Evolutionary conservation across 257 asterid species (phyloP).

Genomic region (Solanum chilense): DNA sequence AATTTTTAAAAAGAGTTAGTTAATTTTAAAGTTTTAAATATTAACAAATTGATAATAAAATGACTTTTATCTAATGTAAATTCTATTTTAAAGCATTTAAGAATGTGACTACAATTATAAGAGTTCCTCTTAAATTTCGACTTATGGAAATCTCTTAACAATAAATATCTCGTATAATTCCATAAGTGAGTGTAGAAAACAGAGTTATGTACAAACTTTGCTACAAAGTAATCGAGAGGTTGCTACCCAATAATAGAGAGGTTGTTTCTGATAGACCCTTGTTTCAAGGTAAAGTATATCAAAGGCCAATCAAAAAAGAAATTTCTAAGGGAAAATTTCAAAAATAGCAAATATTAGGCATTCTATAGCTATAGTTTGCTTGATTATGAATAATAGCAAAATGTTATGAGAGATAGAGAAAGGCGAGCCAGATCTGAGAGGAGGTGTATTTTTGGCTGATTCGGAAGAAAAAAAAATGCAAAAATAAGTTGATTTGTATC

Average conservation of each 20-base stretch:
- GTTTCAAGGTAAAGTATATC: not conserved
- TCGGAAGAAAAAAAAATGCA: too few relatives aligned
- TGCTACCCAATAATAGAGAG: not conserved
- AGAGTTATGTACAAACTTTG: not conserved
- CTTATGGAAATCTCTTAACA: not conserved
- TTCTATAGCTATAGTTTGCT: not conserved
- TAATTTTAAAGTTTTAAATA: too few relatives aligned
- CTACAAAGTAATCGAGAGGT: not conserved
- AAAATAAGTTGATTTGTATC: not conserved
- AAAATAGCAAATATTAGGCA: not conserved
- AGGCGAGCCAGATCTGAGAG: not conserved
- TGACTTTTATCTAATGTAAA: not conserved
- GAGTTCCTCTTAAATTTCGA: not conserved
- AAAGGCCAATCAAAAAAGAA: not conserved
- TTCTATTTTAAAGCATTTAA: not conserved
- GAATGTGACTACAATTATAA: not conserved
- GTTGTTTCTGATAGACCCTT: not conserved
- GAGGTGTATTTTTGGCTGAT: not conserved
- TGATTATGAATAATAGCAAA: not conserved
- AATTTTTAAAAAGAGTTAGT: too few relatives aligned
- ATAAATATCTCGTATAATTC: too few relatives aligned
- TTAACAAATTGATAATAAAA: too few relatives aligned
- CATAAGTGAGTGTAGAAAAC: not conserved
- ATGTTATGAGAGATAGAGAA: not conserved
- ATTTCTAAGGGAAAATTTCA: not conserved